Evolutionary conservation across 1,139 yeast genomes (phyloP).

Genomic region (Geotrichum carabidarum): DNA sequence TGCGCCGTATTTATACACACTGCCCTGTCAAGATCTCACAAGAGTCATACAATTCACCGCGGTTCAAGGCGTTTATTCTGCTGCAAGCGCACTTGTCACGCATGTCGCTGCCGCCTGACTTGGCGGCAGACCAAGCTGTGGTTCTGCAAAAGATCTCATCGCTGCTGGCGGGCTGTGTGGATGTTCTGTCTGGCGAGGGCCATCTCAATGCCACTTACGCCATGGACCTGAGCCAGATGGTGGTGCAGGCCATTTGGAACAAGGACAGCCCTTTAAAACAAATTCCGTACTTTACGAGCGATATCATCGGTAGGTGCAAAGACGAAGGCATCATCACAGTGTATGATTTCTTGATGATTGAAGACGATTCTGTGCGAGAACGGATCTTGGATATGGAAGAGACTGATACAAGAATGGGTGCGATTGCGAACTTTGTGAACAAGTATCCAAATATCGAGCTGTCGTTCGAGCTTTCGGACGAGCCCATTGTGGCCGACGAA

Average conservation of each 20-base stretch:
- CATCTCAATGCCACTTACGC: constrained; percentile 69
- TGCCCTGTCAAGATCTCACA: constrained; percentile 54
- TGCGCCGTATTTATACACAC: constrained; percentile 50
- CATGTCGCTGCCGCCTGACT: constrained; percentile 53
- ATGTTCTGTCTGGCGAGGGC: constrained; percentile 76
- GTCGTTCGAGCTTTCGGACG: constrained; percentile 46
- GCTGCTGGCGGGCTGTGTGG: constrained; percentile 64
- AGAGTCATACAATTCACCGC: constrained; percentile 49
- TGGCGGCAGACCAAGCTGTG: constrained; percentile 50
- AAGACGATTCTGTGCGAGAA: constrained; percentile 68
- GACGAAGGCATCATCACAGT: constrained; percentile 60
- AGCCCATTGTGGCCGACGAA: constrained; percentile 43
- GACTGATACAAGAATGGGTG: constrained; percentile 45
- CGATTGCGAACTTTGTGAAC: constrained; percentile 84
- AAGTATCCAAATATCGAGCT: constrained; percentile 83
- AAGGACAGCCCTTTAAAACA: constrained; percentile 75
- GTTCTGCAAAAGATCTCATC: constrained; percentile 49
- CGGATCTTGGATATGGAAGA: constrained; percentile 49
- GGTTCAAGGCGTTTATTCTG: constrained; percentile 65
- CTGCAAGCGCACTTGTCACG: constrained; percentile 81
- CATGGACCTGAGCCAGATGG: constrained; percentile 86
- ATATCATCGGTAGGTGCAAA: constrained; percentile 54
- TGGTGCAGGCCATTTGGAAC: constrained; percentile 83
- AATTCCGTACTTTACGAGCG: constrained; percentile 62
- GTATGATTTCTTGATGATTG: constrained; percentile 79